These are phyloP conservation scores for Dioscorea cayenensis DNA, from an alignment of 116 monocot species.

Conservation along the genomic window DNA sequence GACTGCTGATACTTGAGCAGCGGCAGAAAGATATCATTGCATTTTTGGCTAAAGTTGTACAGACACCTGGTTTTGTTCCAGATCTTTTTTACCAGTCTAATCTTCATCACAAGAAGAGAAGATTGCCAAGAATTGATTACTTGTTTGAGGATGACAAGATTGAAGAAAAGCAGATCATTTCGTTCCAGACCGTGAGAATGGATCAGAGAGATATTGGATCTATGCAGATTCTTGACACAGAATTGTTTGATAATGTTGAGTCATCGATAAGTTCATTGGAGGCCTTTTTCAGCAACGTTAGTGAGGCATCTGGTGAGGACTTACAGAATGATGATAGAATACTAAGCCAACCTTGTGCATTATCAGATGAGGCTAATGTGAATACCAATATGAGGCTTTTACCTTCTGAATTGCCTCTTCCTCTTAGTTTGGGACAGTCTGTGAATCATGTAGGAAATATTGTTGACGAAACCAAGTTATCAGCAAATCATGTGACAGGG, in stretches of 20 bases:
- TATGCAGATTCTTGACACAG: conserved; percentile 27
- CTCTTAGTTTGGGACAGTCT: conserved; percentile 31
- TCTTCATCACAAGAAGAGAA: conserved; percentile 59
- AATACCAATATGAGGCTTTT: conserved; percentile 18
- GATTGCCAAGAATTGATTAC: conserved; percentile 35
- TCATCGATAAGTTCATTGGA: conserved; percentile 81
- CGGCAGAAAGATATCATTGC: conserved; percentile 39
- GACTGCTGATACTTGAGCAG: conserved; percentile 39
- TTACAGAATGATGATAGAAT: conserved; percentile 25
- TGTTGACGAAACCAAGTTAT: conserved; percentile 28
- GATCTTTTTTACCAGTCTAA: conserved; percentile 38
- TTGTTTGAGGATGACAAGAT: conserved; percentile 22
- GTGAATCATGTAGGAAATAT: conserved; percentile 33
- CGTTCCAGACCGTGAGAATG: conserved; percentile 5
- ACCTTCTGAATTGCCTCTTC: conserved; percentile 16
- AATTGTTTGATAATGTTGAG: conserved; percentile 82
- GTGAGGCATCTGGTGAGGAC: conserved; percentile 54
- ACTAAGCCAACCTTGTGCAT: conserved; percentile 25
- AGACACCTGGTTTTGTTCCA: conserved; percentile 50
- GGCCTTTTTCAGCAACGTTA: conserved; percentile 43
- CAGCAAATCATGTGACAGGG: conserved; percentile 14
- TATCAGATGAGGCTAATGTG: conserved; percentile 37
- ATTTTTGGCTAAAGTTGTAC: conserved; percentile 32
- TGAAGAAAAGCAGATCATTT: conserved; percentile 22
- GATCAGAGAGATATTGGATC: conserved; percentile 14